Conservation (phyloP, 371 early-diverging fungal genomes). For the Rhizomucor miehei region DNA sequence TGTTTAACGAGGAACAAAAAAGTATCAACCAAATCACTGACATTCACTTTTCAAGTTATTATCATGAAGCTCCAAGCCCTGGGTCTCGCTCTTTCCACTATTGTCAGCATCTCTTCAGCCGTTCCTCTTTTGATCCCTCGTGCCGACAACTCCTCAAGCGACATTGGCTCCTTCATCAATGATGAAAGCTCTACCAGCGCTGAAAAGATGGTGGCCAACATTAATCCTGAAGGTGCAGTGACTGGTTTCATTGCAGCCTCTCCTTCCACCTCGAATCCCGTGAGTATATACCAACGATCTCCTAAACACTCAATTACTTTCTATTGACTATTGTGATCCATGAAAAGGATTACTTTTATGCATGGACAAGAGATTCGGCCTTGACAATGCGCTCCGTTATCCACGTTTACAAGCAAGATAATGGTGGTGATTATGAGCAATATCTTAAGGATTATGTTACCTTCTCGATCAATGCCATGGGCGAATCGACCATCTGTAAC, state of each 20-base stretch:
- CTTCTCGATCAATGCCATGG: slow-evolving; percentile 31
- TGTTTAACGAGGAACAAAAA: too few relatives aligned
- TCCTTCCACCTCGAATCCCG: slow-evolving; percentile 41
- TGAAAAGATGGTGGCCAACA: slow-evolving; percentile 15
- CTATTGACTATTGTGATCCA: neutral
- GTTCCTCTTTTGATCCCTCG: neutral
- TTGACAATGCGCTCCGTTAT: slow-evolving; percentile 42
- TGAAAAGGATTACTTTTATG: slow-evolving; percentile 79
- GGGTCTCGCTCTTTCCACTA: neutral
- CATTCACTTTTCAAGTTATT: too few relatives aligned
- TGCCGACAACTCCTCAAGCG: too few relatives aligned
- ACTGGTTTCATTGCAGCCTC: slow-evolving; percentile 42
- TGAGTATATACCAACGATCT: neutral
- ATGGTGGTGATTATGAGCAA: neutral
- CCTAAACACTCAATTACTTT: neutral
- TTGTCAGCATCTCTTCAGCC: neutral
- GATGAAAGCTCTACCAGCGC: slow-evolving; percentile 1
- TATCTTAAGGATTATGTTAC: slow-evolving; percentile 34
- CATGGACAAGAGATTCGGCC: slow-evolving; percentile 78
- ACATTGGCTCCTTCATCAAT: slow-evolving; percentile 2
- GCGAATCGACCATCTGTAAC: slow-evolving; percentile 21
- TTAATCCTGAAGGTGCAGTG: slow-evolving; percentile 32
- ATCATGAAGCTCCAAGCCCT: too few relatives aligned
- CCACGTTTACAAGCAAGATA: slow-evolving; percentile 6
- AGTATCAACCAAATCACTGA: too few relatives aligned